Evolutionary conservation across 2,329 filamentous ascomycete species (phyloP), one percentile per base, ranked within the genome.

Genomic region (Diplodia seriata): DNA sequence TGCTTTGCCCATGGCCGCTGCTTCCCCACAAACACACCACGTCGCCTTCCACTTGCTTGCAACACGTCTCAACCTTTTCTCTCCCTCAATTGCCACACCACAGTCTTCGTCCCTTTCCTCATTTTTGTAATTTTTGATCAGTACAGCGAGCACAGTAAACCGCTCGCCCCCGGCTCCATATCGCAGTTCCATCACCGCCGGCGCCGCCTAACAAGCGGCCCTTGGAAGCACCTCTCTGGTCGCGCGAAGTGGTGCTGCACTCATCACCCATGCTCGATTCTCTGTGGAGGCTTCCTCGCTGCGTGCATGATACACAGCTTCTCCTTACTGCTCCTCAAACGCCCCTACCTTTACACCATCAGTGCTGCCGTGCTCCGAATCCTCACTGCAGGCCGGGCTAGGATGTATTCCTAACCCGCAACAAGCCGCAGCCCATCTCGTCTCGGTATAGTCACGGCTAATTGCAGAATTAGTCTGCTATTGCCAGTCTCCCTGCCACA

Each of bases 1-100:
- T 20, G 18, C 8, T n/a, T 47, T 20, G 18, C 26, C 23, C 26
- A 14, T 53, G 4, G 50, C 26, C 8, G 23, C 15, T 15, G 5
- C 50, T 29, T 47, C 43, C 43, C 43, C 43, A 47, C 43, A 47
- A 47, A n/a, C 43, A n/a, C 43, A 47, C n/a, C n/a, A 20, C 43
- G 43, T 47, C 43, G 43, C 43, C 8, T 47, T 47, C n/a, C 43
- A 38, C n/a, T 20, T 47, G 26, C n/a, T 20, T 43, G 15, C 40
- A 43, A 18, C 18, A 18, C 40, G 15, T 15, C 18, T 18, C 15
- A 15, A 43, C 7, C 40, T 8, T 18, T 18, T 2, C 6, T 6
- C 18, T 5, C 18, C 40, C 20, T 47, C 7, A 18, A 47, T 47
- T n/a, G 36, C n/a, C 43, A 7, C n/a, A 9, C 43, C 20, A 2